These are phyloP conservation scores for Pholiota adiposa DNA, from an alignment of 1,284 basidiomycete species.

Conservation along the genomic window DNA sequence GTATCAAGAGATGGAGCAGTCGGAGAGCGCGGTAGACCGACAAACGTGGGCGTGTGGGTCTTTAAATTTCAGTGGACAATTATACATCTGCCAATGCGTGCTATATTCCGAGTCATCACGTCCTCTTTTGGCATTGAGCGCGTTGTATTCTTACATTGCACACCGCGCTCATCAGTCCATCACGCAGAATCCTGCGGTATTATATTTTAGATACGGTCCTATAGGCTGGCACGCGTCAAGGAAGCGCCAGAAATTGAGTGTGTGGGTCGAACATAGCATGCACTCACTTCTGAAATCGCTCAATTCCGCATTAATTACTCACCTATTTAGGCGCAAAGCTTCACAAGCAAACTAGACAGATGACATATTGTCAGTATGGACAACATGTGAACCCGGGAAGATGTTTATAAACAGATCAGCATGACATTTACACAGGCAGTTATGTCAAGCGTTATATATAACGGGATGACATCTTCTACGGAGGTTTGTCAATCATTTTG, in stretches of 20 bases:
- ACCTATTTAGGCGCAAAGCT: not conserved
- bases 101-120: too few relatives aligned
- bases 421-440: not conserved
- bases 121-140: not conserved
- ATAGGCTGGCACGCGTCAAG: not conserved
- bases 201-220: not conserved
- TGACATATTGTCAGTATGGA: not conserved
- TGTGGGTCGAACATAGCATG: not conserved
- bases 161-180: not conserved
- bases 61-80: not conserved
- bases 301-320: constrained; percentile 1
- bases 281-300: not conserved
- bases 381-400: not conserved
- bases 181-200: not conserved
- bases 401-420: not conserved
- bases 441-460: not conserved
- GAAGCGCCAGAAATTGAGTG: not conserved
- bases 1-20: not conserved
- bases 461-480: not conserved
- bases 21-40: not conserved
- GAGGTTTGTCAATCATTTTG: too few relatives aligned
- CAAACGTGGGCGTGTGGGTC: not conserved
- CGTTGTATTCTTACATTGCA: not conserved
- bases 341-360: not conserved
- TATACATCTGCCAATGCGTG: not conserved